Evolutionary conservation across 306 rosid species (phyloP), one percentile per base, ranked within the genome.

Genomic region (Sphenostylis stenocarpa): DNA sequence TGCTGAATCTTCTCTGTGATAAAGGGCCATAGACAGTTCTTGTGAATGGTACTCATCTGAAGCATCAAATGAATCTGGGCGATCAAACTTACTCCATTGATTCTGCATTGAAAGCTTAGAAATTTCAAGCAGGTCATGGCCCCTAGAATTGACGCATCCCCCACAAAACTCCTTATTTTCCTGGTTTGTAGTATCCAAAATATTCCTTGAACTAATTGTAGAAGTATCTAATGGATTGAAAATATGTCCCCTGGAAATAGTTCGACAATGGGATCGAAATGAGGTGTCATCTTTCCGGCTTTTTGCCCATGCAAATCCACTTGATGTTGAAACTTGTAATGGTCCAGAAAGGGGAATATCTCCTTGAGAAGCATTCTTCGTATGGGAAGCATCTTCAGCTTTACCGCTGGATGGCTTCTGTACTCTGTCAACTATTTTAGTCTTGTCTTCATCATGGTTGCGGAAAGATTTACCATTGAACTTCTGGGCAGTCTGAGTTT

Each of bases 251-350:
- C 88, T 87, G 19, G 97, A 90, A 70, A 78, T 85, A 41, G 96
- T 86, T 49, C 91, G 88, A 63, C 85, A 80, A 58, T 92, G 94
- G 16, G 93, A 89, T 86, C 85, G 82, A 61, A 74, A 71, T 15
- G 90, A 78, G 55, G 84, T 45, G 6, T 89, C 94, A 23, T 90
- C 98, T 80, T 84, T 90, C 41, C 86, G 88, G 70, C 92, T 76
- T 87, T 87, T 94, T 21, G 95, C 96, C 98, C 96, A 94, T 20
- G 98, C 96, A 83, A 94, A 91, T 60, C 98, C 96, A 80, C 96
- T 90, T 72, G 97, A 92, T 49, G 95, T 88, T 31, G 97, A 92
- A 80, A 92, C 97, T 81, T 90, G 93, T 76, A 94, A 85, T 20
- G 95, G 96, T 65, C 93, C 96, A 31, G 97, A 88, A 77, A 82